Evolutionary conservation across 1,139 yeast species (phyloP), one percentile per base, ranked within the genome.

Genomic region (Blastobotrys capitulatus): DNA sequence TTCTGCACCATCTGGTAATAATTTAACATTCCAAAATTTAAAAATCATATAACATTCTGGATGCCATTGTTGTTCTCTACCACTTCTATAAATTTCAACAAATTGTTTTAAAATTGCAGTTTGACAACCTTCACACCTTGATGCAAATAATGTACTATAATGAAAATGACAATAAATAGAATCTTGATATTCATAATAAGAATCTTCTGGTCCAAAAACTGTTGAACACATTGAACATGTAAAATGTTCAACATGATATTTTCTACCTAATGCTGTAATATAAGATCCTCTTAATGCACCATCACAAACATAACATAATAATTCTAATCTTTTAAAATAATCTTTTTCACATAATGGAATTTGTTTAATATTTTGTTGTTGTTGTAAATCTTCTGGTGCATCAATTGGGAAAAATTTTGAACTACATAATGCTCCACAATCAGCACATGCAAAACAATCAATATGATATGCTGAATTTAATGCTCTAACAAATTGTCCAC

Each of bases 1-100:
- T 19, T 29, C 44, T 7, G 53, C 48, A 8, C 60, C 61, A 12
- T 53, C 60, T 0, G 72, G 71, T 20, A 72, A 63, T 1, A 71
- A 64, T 52, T 83, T 79, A 25, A 90, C 96, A 62, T 88, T 90
- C 98, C 98, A 94, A 62, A 89, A 90, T 65, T 90, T 90, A 71
- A 86, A 90, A 45, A 92, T 95, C 90, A 94, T 94, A 64, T 89
- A 94, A 71, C 98, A 94, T 66, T 94, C 98, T 2, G 97, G 97
- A 66, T 94, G 99, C 98, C 98, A 94, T 63, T 89, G 96, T 65
- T 90, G 96, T 56, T 86, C 85, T 58, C 86, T 77, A n/a, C 97
- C 97, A 44, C 96, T 96, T 57, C 95, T 76, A 56, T 82, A 87
- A 44, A 92, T 80, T 66, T 92, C 97, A 35, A 90, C 96, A 68